Evolutionary conservation across 164 flowering plant genomes (phyloP).

Genomic region (Tetrastigma voinierianum): DNA sequence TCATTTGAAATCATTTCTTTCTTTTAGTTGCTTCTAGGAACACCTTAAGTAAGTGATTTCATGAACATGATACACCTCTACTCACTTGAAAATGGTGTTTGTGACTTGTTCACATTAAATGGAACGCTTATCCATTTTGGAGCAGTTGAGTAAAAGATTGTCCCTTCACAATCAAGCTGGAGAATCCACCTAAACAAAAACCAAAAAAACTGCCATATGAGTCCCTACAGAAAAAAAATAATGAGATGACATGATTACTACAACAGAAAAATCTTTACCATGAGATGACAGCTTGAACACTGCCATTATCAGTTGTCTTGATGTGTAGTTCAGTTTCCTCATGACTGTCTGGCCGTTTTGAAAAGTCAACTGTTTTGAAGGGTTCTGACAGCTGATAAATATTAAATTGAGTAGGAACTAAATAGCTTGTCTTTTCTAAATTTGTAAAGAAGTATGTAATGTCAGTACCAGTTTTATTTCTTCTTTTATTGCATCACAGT

Average conservation of each 20-base stretch:
- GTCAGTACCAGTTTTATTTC: conserved; percentile 71
- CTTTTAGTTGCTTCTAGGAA: not conserved
- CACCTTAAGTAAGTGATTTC: not conserved
- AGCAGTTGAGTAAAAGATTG: conserved; percentile 85
- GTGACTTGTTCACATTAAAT: conserved; percentile 13
- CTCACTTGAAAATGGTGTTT: conserved; percentile 32
- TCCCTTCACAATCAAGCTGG: conserved; percentile 87
- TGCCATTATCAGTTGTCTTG: conserved; percentile 62
- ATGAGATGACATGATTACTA: not conserved
- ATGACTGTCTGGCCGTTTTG: conserved; percentile 88
- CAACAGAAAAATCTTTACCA: conserved; percentile 49
- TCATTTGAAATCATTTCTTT: not conserved
- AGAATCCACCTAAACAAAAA: conserved; percentile 77
- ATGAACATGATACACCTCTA: conserved; percentile 5
- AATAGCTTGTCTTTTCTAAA: conserved; percentile 8
- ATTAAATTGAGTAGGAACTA: conserved; percentile 33
- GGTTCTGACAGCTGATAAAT: conserved; percentile 91
- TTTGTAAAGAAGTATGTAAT: conserved; percentile 11
- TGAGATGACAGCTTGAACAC: conserved; percentile 76
- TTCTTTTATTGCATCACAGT: conserved; percentile 64
- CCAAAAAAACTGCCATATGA: conserved; percentile 6
- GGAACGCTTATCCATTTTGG: conserved; percentile 56
- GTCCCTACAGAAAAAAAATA: not conserved
- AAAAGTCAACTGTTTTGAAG: conserved; percentile 89
- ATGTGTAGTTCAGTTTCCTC: conserved; percentile 53